Evolutionary conservation across 129 eudicot genomes (phyloP), one percentile per base, ranked within the genome.

Genomic region (Escallonia herrerae): DNA sequence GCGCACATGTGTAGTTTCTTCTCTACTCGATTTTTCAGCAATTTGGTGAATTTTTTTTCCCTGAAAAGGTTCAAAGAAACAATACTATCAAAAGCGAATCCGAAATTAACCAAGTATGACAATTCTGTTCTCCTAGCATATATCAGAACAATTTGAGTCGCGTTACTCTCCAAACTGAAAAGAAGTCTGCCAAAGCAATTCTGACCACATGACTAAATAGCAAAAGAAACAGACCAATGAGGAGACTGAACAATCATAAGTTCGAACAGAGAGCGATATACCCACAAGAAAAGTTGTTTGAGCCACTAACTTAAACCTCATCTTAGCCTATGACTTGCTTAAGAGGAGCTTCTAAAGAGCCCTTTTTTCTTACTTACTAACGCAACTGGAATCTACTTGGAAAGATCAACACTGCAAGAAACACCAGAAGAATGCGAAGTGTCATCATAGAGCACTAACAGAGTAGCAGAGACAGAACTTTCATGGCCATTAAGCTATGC

Each of bases 391-490:
- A 48, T 7, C 42, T 40, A 7, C 41, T 59, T 5, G 14, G 51
- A 66, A 60, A 57, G 62, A 58, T 50, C 47, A 39, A 38, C 64
- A 55, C 59, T 62, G 79, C 54, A 67, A 49, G 61, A 67, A 64
- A 56, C 63, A 72, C 69, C 56, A 64, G 12, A 42, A 52, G 66
- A 53, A 49, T 47, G 57, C 72, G 43, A 73, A 56, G 59, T 60
- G 70, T 42, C 59, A 65, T 65, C n/a, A 68, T 49, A 56, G 4
- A 5, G 59, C 77, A 74, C 67, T 74, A 64, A 74, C 33, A 22
- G 33, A 22, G 33, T 22, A 22, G 61, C 79, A 43, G 71, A 58
- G 70, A 61, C 67, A 58, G 60, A 79, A 66, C 67, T 55, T 1
- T 58, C 48, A 65, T 15, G 71, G 9, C 8, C 43, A 6, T 69